Evolutionary conservation across 495 filamentous ascomycete species (phyloP).

Genomic region (Podospora pseudoanserina): DNA sequence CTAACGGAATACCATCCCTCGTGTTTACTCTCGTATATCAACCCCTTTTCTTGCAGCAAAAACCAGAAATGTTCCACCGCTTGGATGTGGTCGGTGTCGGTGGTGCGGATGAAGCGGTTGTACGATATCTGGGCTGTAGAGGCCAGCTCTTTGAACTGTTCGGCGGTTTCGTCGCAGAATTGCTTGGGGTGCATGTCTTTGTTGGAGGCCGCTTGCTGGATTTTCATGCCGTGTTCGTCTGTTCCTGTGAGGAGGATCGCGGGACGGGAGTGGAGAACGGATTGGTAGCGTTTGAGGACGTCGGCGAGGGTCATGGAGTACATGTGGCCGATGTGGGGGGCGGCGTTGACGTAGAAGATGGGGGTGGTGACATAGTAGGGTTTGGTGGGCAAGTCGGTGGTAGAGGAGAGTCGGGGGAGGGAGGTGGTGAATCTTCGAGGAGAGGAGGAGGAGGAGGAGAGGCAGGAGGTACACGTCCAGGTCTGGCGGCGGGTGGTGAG

Average conservation of each 20-base stretch:
- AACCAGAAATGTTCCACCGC: conserved; percentile 91
- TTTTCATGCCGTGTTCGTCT: conserved; percentile 98
- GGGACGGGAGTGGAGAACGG: conserved; percentile 56
- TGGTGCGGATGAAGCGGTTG: conserved; percentile 89
- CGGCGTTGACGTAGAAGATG: conserved; percentile 99
- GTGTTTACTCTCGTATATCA: conserved; percentile 83
- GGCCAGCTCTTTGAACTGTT: conserved; percentile 67
- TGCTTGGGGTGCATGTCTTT: conserved; percentile 51
- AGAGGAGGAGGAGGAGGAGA: conserved; percentile 6
- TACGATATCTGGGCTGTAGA: conserved; percentile 61
- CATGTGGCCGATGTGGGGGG: conserved; percentile 91
- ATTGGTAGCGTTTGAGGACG: conserved; percentile 88
- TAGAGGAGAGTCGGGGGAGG: conserved; percentile 14
- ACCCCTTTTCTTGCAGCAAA: conserved; percentile 66
- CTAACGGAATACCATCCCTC: conserved; percentile 95
- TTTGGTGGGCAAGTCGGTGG: conserved; percentile 48
- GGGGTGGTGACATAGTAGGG: conserved; percentile 95
- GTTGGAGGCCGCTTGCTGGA: conserved; percentile 76
- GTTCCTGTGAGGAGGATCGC: conserved; percentile 85
- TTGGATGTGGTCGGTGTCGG: conserved; percentile 72
- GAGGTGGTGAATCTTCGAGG: conserved; percentile 7
- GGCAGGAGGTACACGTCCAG: conserved; percentile 24
- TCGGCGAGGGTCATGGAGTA: conserved; percentile 91
- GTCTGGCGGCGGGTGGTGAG: conserved; percentile 13
- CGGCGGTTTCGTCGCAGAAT: conserved; percentile 59